Evolutionary conservation across 2,329 filamentous ascomycete species (phyloP), one percentile per base, ranked within the genome.

Genomic region (Trichoderma pleuroti): DNA sequence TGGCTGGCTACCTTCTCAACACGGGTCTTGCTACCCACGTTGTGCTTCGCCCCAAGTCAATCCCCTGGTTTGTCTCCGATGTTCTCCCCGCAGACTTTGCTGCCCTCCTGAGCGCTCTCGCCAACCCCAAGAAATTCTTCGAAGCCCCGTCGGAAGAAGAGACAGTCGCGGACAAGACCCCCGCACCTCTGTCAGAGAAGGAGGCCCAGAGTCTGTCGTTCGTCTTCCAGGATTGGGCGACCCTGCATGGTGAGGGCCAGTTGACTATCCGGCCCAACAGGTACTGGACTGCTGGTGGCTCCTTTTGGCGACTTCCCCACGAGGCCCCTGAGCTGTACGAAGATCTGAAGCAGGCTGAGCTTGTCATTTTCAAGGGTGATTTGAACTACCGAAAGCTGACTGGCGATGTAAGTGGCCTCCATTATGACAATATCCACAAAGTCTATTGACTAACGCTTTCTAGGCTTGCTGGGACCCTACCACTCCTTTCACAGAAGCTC

Each of bases 61-160:
- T 99, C 71, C 96, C 96, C 1, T 99, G 96, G 96, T 99, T 98
- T 78, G 96, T 99, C 61, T 98, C 94, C 1, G 96, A 99, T 77
- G 96, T 98, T 4, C 82, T 97, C 12, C 94, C 95, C 0, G 86
- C 84, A 52, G 96, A 99, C 81, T 98, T 98, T 76, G 86, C 85
- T 1, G 90, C 91, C n/a, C 87, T 98, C 3, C 88, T 99, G 65
- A 90, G 88, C 73, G 93, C 92, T 5, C 86, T 99, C n/a, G 88
- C 91, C 8, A 87, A 90, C 75, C 93, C 96, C 1, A 89, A 91
- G 75, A 76, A 82, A 12, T 97, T 98, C 81, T 98, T 96, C 82
- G 88, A 91, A 77, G 88, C 88, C 0, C 89, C 89, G 0, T 90
- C 91, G 0, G 89, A 94, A 34, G 93, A 94, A 14, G 87, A 90